Conservation (phyloP, 495 filamentous ascomycete species). For the Paragyromitra xinjiangensis region DNA sequence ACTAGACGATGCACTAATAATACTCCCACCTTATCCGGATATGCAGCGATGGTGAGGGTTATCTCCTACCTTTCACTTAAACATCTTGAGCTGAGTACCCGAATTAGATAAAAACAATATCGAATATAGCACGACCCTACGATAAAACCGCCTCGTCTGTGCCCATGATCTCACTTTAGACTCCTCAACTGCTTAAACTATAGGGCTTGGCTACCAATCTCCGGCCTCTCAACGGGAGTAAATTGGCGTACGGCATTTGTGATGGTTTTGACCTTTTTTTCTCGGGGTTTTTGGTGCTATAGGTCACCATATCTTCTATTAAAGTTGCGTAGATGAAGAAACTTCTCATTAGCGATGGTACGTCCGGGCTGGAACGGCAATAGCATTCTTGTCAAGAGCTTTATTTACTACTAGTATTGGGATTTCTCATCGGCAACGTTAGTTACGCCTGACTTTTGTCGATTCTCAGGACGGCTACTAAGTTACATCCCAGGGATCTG, state of each 20-base stretch:
- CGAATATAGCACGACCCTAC: too few relatives aligned
- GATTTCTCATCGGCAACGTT: background rate
- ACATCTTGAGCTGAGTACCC: too few relatives aligned
- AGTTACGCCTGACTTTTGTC: background rate
- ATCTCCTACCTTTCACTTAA: too few relatives aligned
- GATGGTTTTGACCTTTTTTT: background rate
- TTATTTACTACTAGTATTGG: background rate
- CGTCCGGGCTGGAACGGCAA: background rate
- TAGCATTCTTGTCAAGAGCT: background rate
- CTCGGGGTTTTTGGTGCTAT: background rate
- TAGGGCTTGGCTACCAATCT: background rate
- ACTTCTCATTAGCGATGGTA: background rate
- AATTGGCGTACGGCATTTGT: background rate
- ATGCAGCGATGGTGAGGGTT: too few relatives aligned
- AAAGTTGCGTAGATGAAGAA: background rate
- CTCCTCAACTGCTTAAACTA: background rate
- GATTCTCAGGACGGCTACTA: background rate
- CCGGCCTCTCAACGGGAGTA: background rate
- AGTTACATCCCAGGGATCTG: background rate
- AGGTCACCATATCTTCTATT: background rate
- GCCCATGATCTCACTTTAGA: too few relatives aligned
- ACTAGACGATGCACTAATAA: too few relatives aligned
- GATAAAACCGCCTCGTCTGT: too few relatives aligned
- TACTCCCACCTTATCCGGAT: too few relatives aligned
- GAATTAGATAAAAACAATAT: too few relatives aligned